A percentile compares a stretch with the other conserved stretches of the same genome.
Conservation (phyloP, 2,329 filamentous ascomycete genomes). For the Verticillium nonalfalfae region DNA sequence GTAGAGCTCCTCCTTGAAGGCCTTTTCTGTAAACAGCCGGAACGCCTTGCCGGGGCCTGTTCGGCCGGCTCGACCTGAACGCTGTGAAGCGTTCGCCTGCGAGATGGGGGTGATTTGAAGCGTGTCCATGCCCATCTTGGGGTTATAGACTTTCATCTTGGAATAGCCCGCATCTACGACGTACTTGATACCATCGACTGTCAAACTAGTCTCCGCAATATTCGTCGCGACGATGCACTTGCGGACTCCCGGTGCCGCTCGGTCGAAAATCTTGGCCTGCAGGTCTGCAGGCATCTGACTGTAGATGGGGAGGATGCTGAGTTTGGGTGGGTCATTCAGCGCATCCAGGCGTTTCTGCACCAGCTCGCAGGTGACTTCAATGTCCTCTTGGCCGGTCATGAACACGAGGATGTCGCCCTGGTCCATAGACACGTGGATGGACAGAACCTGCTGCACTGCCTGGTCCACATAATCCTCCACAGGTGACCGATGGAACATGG, state of each 20-base stretch:
- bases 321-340: constrained; percentile 88
- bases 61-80: constrained; percentile 86
- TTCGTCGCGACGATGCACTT: constrained; percentile 99
- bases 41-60: constrained; percentile 96
- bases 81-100: constrained; percentile 90
- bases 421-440: constrained; percentile 93
- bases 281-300: constrained; percentile 98
- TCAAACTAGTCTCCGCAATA: constrained; percentile 96
- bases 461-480: constrained; percentile 98
- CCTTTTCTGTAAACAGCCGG: constrained; percentile 87
- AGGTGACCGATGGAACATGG: constrained; percentile 89
- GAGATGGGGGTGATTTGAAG: constrained; percentile 96
- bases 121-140: constrained; percentile 98
- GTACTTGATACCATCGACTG: constrained; percentile 98
- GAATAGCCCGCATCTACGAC: constrained; percentile 95
- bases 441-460: constrained; percentile 89
- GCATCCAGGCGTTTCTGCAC: constrained; percentile 81
- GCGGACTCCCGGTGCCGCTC: constrained; percentile 79
- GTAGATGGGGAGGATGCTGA: constrained; percentile 95
- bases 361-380: constrained; percentile 92
- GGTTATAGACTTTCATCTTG: constrained; percentile 98
- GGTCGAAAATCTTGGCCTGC: constrained; percentile 96
- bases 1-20: constrained; percentile 94
- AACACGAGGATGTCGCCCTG: constrained; percentile 93
- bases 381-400: constrained; percentile 99